phyloP scores from a whole-genome alignment of 768 basidiomycete species.

The Boletus huronensis region DNA sequence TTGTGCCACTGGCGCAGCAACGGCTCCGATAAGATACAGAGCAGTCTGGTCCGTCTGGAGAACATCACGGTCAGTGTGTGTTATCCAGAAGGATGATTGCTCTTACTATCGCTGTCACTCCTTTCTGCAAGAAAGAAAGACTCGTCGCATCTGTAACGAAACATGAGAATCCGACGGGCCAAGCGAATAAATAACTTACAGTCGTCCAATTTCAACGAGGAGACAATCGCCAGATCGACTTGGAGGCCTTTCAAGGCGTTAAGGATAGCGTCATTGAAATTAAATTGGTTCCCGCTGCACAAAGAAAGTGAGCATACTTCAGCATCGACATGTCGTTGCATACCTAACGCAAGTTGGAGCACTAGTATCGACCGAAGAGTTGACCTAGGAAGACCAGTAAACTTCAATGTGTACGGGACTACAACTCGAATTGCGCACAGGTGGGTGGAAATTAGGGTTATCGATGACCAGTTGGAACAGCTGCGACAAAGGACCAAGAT shows the following conservation, averaged over 20 bases:
- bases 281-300: constrained; percentile 61
- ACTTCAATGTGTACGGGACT: not conserved
- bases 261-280: constrained; percentile 57
- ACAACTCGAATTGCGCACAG: constrained; percentile 34
- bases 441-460: constrained; percentile 49
- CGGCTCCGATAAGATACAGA: constrained; percentile 67
- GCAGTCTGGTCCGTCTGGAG: constrained; percentile 57
- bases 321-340: not conserved
- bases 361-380: constrained; percentile 49
- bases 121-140: constrained; percentile 54
- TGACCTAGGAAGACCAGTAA: constrained; percentile 39
- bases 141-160: constrained; percentile 46
- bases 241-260: constrained; percentile 56
- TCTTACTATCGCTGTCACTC: constrained; percentile 53
- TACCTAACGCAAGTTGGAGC: constrained; percentile 59
- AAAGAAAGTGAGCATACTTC: constrained; percentile 5
- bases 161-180: not conserved
- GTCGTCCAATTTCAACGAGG: constrained; percentile 59
- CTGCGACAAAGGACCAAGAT: constrained; percentile 55
- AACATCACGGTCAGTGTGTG: constrained; percentile 1
- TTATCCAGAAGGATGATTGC: not conserved
- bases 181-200: constrained; percentile 39
- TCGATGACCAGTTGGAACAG: constrained; percentile 53
- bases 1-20: constrained; percentile 64
- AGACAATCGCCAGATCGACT: constrained; percentile 55